Conservation (phyloP, 176 grass and related monocot genomes). For the Zoysia pacifica region DNA sequence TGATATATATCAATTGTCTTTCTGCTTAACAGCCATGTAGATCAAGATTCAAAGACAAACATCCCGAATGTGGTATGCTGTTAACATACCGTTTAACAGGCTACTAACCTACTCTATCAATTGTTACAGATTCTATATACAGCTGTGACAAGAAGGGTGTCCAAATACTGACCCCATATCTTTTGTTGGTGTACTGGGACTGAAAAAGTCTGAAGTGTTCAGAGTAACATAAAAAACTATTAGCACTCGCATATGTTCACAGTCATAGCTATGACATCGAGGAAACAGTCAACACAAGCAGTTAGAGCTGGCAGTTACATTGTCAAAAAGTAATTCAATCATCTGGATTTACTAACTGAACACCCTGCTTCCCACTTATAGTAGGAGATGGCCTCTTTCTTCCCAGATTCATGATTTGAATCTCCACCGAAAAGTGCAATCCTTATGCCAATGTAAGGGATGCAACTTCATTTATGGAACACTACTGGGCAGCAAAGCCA, state of each 20-base stretch:
- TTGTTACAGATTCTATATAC: neutral
- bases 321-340: neutral
- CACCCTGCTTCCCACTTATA: neutral
- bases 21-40: conserved; percentile 2
- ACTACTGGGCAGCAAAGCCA: neutral
- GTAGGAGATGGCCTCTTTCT: neutral
- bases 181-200: neutral
- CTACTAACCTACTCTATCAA: neutral
- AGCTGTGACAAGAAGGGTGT: neutral
- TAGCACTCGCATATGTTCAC: neutral
- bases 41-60: neutral
- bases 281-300: neutral
- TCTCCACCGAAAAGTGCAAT: neutral
- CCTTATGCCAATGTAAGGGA: neutral
- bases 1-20: neutral
- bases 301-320: neutral
- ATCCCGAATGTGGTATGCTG: neutral
- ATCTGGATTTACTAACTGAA: neutral
- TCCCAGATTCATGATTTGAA: neutral
- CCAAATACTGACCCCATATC: neutral
- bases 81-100: neutral
- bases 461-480: neutral
- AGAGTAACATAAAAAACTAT: neutral
- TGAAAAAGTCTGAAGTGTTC: neutral
- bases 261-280: neutral